Percentiles rank a stretch among this genome's conserved stretches.
These are phyloP conservation scores for Heliamphora exappendiculata DNA, from an alignment of 148 eudicot species.

Conservation along the genomic window DNA sequence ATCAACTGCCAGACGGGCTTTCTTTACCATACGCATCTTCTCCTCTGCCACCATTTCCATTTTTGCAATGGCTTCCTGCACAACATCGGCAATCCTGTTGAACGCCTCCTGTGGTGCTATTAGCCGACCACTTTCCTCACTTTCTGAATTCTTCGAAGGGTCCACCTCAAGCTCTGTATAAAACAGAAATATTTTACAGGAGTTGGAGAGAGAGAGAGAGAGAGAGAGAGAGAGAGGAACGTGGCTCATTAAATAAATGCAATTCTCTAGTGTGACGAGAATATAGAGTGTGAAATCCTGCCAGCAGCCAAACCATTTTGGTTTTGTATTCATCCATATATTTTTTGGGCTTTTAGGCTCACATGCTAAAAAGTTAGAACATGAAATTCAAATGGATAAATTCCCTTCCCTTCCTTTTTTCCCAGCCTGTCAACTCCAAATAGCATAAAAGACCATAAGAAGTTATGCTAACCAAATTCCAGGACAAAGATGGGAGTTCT, in stretches of 20 bases:
- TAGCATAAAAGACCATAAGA: not conserved
- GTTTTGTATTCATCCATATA: not conserved
- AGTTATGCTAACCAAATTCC: not conserved
- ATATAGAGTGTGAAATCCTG: not conserved
- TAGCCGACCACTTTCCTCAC: conserved; percentile 35
- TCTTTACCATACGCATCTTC: conserved; percentile 49
- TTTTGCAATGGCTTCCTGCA: conserved; percentile 60
- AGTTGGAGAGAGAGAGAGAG: not conserved
- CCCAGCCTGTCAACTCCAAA: not conserved
- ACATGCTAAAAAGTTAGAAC: not conserved
- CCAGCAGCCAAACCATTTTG: not conserved
- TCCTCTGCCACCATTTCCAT: conserved; percentile 68
- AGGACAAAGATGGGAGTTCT: not conserved
- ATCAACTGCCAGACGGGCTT: conserved; percentile 53
- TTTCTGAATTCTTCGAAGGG: conserved; percentile 30
- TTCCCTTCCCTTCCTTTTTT: not conserved
- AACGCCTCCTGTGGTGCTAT: conserved; percentile 67
- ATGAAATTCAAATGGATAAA: not conserved
- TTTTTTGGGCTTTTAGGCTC: not conserved
- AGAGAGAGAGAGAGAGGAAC: too few species aligned
- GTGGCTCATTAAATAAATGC: not conserved
- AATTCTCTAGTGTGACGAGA: not conserved
- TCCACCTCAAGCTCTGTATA: conserved; percentile 47
- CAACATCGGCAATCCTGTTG: conserved; percentile 58
- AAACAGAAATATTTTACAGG: not conserved